These are phyloP conservation scores for Passiflora organensis DNA, from an alignment of 345 rosid species.

Conservation along the genomic window DNA sequence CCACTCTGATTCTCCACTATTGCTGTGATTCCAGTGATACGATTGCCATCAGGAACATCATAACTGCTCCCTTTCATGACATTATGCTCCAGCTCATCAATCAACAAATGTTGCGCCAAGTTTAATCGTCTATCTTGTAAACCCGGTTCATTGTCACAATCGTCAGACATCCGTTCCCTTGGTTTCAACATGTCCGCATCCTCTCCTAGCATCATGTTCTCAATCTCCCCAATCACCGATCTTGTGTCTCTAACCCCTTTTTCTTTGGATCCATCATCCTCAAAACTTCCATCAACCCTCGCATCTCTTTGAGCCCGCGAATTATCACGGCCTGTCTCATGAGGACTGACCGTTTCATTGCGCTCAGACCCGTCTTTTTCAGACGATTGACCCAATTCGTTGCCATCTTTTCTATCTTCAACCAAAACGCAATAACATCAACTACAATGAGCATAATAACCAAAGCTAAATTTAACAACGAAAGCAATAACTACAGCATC, in stretches of 20 bases:
- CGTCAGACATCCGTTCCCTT: conserved; percentile 11
- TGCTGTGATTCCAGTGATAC: conserved; percentile 7
- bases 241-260: conserved; percentile 13
- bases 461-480: not conserved
- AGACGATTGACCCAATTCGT: conserved; percentile 17
- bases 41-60: conserved; percentile 20
- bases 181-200: conserved; percentile 14
- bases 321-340: conserved; percentile 13
- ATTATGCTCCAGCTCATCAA: conserved; percentile 48
- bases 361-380: conserved; percentile 13
- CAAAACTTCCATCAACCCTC: conserved; percentile 15
- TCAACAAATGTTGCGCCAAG: conserved; percentile 25
- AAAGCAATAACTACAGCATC: not conserved
- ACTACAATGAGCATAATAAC: not conserved
- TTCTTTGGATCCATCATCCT: conserved; percentile 12
- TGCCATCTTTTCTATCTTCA: conserved; percentile 17
- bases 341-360: too few relatives aligned
- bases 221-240: conserved; percentile 27
- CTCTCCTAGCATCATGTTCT: conserved; percentile 28
- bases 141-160: conserved; percentile 22
- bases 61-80: conserved; percentile 34
- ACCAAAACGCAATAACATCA: conserved; percentile 10
- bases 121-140: conserved; percentile 26
- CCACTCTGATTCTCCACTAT: conserved; percentile 21
- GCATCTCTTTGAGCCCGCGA: conserved; percentile 6